These are phyloP conservation scores for Vicia villosa DNA, from an alignment of 306 rosid genomes.

Conservation along the genomic window DNA sequence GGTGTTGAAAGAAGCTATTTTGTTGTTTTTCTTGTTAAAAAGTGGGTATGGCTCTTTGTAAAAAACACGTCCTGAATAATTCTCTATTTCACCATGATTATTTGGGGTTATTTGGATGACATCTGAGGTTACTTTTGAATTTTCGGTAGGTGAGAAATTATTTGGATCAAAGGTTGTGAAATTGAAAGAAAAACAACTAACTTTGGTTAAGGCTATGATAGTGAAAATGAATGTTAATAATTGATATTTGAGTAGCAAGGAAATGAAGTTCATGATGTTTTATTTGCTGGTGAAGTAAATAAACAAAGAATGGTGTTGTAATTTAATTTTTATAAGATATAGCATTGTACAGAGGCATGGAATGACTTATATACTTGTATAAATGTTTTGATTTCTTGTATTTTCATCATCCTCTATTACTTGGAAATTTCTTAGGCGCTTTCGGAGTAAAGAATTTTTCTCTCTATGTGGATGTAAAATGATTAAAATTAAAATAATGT, in stretches of 20 bases:
- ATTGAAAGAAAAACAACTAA: constrained; percentile 34
- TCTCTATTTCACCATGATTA: neutral
- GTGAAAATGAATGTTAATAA: constrained; percentile 25
- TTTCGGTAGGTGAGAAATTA: neutral
- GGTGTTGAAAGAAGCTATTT: constrained; percentile 40
- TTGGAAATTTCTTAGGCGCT: too few relatives aligned
- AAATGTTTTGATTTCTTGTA: too few relatives aligned
- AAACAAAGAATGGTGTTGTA: too few relatives aligned
- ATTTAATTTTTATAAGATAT: too few relatives aligned
- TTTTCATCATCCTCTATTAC: too few relatives aligned
- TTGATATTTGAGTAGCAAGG: neutral
- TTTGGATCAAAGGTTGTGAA: constrained; percentile 31
- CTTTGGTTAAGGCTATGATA: constrained; percentile 23
- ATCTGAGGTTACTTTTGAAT: constrained; percentile 13
- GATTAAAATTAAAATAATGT: too few relatives aligned
- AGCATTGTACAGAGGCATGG: too few relatives aligned
- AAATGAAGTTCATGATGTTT: neutral
- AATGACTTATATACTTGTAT: too few relatives aligned
- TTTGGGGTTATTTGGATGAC: constrained; percentile 54
- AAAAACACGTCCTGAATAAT: constrained; percentile 44
- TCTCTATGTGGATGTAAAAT: too few relatives aligned
- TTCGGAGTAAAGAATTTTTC: too few relatives aligned
- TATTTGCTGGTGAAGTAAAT: too few relatives aligned
- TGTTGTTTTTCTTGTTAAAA: constrained; percentile 29
- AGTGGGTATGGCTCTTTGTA: constrained; percentile 30